Percentiles rank a stretch among this genome's conserved stretches.
phyloP scores from a whole-genome alignment of 805 yeast species.

The Deakozyma indianensis region DNA sequence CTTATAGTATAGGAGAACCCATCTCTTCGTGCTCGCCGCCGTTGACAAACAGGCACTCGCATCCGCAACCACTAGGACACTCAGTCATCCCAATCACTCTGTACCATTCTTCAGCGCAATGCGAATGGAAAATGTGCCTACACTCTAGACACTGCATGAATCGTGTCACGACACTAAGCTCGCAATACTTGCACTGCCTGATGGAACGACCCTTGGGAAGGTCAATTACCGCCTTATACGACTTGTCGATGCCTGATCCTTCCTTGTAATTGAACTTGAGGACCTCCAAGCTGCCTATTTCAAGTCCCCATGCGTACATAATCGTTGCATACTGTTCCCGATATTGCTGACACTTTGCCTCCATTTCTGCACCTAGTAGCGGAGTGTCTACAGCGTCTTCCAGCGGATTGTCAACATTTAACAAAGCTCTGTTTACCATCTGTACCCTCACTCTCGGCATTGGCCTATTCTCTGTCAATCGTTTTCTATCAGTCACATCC shows the following conservation, averaged over 20 bases:
- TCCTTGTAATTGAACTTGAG: constrained; percentile 46
- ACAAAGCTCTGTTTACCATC: not conserved
- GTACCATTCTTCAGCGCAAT: not conserved
- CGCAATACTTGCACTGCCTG: not conserved
- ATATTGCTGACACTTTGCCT: constrained; percentile 15
- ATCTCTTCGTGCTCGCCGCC: not conserved
- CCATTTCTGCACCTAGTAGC: not conserved
- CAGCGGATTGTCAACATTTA: not conserved
- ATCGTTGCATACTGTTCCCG: constrained; percentile 65
- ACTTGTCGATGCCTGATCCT: not conserved
- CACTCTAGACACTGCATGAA: not conserved
- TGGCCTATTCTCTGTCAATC: not conserved
- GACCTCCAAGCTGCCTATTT: constrained; percentile 64
- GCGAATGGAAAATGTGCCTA: not conserved
- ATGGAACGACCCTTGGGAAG: not conserved
- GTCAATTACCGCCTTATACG: not conserved
- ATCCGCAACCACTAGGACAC: not conserved
- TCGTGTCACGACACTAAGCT: not conserved
- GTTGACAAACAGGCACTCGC: not conserved
- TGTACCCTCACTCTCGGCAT: not conserved
- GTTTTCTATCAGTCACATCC: not conserved
- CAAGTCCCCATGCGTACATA: constrained; percentile 70
- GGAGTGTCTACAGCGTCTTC: not conserved
- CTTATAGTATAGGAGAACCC: not conserved
- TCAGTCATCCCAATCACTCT: not conserved